These are phyloP conservation scores for Sphaerulina musiva DNA, from an alignment of 2,329 filamentous ascomycete species.

Conservation along the genomic window DNA sequence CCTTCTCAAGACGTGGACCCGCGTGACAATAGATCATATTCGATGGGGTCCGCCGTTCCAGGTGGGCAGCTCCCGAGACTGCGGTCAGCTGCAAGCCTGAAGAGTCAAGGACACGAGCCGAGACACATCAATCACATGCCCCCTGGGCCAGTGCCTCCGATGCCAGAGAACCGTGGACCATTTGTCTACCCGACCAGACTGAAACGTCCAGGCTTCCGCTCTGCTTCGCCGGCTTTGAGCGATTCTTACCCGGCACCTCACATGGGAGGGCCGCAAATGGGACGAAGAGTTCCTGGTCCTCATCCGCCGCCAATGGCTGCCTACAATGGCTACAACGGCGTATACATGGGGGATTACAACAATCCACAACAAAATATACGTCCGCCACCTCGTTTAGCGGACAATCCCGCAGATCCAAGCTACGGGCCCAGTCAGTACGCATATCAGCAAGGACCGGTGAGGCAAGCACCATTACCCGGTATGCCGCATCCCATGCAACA, in stretches of 20 bases:
- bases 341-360: conserved; percentile 25
- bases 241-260: conserved; percentile 32
- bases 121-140: conserved; percentile 27
- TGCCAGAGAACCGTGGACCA: conserved; percentile 35
- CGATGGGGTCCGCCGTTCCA: conserved; percentile 36
- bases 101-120: conserved; percentile 36
- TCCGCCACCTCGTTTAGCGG: conserved; percentile 25
- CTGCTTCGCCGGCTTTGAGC: conserved; percentile 41
- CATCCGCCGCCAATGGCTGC: conserved; percentile 24
- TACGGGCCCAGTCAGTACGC: conserved; percentile 27
- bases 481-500: conserved; percentile 22
- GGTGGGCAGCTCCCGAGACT: conserved; percentile 36
- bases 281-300: conserved; percentile 19
- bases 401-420: conserved; percentile 21
- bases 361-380: conserved; percentile 22
- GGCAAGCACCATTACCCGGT: conserved; percentile 17
- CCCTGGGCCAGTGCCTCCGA: conserved; percentile 29
- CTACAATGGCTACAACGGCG: conserved; percentile 29
- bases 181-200: conserved; percentile 40
- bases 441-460: conserved; percentile 25
- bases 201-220: conserved; percentile 38
- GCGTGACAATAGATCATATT: conserved; percentile 40
- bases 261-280: conserved; percentile 25
- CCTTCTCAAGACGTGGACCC: conserved; percentile 21
- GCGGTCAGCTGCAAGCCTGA: conserved; percentile 42